Evolutionary conservation across 2,329 filamentous ascomycete genomes (phyloP).

Genomic region (Fusarium sp.): DNA sequence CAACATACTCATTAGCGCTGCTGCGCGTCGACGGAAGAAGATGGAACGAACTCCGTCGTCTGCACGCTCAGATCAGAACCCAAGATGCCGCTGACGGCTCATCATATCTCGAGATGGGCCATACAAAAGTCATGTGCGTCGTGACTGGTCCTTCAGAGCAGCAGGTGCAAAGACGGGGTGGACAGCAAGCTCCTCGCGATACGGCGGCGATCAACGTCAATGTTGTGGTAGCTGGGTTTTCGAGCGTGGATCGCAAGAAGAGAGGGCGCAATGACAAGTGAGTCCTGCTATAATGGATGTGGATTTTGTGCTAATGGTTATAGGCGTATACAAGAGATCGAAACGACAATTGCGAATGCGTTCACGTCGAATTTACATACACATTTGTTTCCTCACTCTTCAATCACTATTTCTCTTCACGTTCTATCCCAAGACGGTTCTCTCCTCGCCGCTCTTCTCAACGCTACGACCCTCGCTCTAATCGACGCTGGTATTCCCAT

Average conservation of each 20-base stretch:
- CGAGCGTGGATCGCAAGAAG: slow-evolving; percentile 85
- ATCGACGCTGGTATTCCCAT: slow-evolving; percentile 97
- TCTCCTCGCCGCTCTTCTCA: slow-evolving; percentile 88
- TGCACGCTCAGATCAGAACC: slow-evolving; percentile 90
- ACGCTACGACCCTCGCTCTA: slow-evolving; percentile 89
- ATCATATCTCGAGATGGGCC: slow-evolving; percentile 94
- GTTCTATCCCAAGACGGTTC: slow-evolving; percentile 92
- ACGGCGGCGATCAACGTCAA: slow-evolving; percentile 77
- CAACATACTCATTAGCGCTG: slow-evolving; percentile 87
- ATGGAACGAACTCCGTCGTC: slow-evolving; percentile 95
- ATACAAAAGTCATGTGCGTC: slow-evolving; percentile 96
- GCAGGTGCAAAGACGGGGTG: slow-evolving; percentile 51
- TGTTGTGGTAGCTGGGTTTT: slow-evolving; percentile 88
- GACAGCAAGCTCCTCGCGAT: slow-evolving; percentile 58
- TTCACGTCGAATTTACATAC: slow-evolving; percentile 84
- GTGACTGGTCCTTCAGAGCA: slow-evolving; percentile 85
- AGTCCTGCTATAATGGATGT: slow-evolving; percentile 42
- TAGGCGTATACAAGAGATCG: slow-evolving; percentile 84
- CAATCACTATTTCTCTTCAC: slow-evolving; percentile 85
- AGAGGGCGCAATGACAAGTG: slow-evolving; percentile 82
- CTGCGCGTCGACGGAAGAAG: slow-evolving; percentile 85
- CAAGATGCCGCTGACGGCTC: slow-evolving; percentile 94
- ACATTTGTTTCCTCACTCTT: slow-evolving; percentile 88
- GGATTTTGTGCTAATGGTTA: neutral
- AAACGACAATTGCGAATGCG: slow-evolving; percentile 80